phyloP scores from a whole-genome alignment of 768 basidiomycete species.

The Pulveroboletus sp. region DNA sequence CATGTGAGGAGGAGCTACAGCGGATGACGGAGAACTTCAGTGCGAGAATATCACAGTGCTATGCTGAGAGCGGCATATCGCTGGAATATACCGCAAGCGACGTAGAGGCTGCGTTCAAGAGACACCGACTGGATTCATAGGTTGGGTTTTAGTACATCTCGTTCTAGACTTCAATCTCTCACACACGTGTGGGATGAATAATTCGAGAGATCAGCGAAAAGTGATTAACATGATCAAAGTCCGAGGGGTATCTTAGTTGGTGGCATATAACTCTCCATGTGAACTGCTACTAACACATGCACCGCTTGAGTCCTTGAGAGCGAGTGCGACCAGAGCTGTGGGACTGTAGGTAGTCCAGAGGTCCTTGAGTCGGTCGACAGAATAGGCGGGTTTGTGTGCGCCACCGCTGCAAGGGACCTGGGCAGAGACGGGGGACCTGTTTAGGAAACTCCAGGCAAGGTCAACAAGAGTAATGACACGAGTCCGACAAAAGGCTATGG shows the following conservation, averaged over 20 bases:
- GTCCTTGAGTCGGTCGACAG: conserved; percentile 31
- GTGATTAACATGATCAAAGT: neutral
- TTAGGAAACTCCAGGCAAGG: conserved; percentile 39
- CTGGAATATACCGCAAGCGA: conserved; percentile 74
- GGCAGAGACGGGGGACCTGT: conserved; percentile 30
- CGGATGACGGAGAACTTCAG: conserved; percentile 66
- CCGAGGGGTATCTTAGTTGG: conserved; percentile 10
- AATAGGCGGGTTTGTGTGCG: conserved; percentile 13
- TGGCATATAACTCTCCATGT: neutral
- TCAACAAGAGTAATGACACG: conserved; percentile 48
- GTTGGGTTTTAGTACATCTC: conserved; percentile 4
- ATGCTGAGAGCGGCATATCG: conserved; percentile 63
- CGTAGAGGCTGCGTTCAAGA: conserved; percentile 73
- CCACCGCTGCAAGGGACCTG: conserved; percentile 23
- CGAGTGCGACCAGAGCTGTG: conserved; percentile 31
- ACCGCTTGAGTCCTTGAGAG: conserved; percentile 12
- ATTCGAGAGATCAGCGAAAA: no score
- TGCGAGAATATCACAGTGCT: conserved; percentile 71
- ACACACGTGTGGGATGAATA: conserved; percentile 9
- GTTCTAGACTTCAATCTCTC: neutral
- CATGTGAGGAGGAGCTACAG: conserved; percentile 80
- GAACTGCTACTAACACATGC: conserved; percentile 7
- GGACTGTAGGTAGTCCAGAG: conserved; percentile 42
- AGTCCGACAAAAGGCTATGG: conserved; percentile 50
- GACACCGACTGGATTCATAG: conserved; percentile 42